A percentile compares a stretch with the other conserved stretches of the same genome.
Evolutionary conservation across 176 grass and related monocot genomes (phyloP).

Genomic region (Rhynchospora breviuscula): DNA sequence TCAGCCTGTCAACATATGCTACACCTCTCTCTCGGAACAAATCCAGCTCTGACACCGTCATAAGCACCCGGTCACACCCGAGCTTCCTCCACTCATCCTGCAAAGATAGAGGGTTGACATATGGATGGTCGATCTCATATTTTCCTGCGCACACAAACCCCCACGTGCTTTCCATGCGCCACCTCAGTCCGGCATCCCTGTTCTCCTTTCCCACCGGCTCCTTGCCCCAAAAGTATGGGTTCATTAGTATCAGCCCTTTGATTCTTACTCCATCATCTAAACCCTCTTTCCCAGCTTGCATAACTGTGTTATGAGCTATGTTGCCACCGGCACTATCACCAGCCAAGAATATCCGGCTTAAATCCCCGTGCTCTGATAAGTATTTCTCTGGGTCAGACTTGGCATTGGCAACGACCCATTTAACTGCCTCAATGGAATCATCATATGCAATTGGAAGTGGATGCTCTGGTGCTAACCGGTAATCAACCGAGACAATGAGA

Average conservation of each 20-base stretch:
- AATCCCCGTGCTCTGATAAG: slow-evolving; percentile 43
- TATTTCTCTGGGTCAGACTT: slow-evolving; percentile 10
- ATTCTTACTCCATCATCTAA: slow-evolving; percentile 8
- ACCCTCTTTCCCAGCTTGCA: slow-evolving; percentile 30
- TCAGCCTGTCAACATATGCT: slow-evolving; percentile 32
- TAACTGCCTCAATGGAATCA: slow-evolving; percentile 41
- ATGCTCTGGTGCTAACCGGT: slow-evolving; percentile 55
- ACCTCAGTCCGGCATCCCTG: slow-evolving; percentile 19
- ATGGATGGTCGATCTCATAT: slow-evolving; percentile 18
- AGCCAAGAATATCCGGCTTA: slow-evolving; percentile 32
- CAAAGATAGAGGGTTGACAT: slow-evolving; percentile 28
- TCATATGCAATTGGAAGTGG: slow-evolving; percentile 55
- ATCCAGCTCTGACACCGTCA: slow-evolving; percentile 28
- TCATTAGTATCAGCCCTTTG: slow-evolving; percentile 31
- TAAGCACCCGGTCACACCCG: slow-evolving; percentile 1
- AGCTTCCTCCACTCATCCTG: slow-evolving; percentile 20
- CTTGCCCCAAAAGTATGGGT: slow-evolving; percentile 49
- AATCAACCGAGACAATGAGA: slow-evolving; percentile 52
- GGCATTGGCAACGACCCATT: slow-evolving; percentile 20
- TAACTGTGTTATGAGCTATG: slow-evolving; percentile 47
- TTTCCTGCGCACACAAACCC: slow-evolving; percentile 17
- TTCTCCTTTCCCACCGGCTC: slow-evolving; percentile 33
- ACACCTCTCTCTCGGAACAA: slow-evolving; percentile 36
- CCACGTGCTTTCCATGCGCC: slow-evolving; percentile 35
- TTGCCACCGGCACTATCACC: slow-evolving; percentile 62